Conservation (phyloP, 805 yeast genomes). For the Teunomyces tritomae region DNA sequence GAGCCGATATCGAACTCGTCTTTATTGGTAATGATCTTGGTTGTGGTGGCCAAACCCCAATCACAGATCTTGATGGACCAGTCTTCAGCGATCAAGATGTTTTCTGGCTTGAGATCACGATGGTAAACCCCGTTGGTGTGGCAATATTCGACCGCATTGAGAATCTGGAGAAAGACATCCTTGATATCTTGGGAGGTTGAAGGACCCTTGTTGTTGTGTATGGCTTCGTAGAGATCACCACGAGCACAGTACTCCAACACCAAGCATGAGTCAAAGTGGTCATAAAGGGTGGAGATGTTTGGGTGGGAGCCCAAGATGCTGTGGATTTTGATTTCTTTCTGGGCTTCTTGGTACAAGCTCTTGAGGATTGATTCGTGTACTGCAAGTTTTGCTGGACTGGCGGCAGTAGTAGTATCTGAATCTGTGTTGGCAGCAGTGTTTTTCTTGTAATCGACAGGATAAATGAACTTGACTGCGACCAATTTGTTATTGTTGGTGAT, state of each 20-base stretch:
- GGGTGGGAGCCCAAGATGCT: slow-evolving; percentile 53
- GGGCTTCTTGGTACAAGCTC: slow-evolving; percentile 51
- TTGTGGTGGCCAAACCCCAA: slow-evolving; percentile 58
- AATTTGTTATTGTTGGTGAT: slow-evolving; percentile 41
- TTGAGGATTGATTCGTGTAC: slow-evolving; percentile 22
- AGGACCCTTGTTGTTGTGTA: slow-evolving; percentile 64
- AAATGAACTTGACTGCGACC: slow-evolving; percentile 85
- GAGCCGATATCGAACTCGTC: slow-evolving; percentile 76
- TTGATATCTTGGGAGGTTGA: slow-evolving; percentile 52
- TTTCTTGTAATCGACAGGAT: slow-evolving; percentile 48
- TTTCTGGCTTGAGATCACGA: slow-evolving; percentile 29
- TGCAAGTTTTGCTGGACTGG: slow-evolving; percentile 36
- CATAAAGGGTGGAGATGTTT: slow-evolving; percentile 46
- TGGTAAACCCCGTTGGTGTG: slow-evolving; percentile 39
- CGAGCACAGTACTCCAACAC: slow-evolving; percentile 79
- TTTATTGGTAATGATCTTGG: slow-evolving; percentile 52
- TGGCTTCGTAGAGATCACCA: slow-evolving; percentile 84
- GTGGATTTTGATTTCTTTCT: slow-evolving; percentile 66
- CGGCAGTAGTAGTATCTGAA: slow-evolving; percentile 3
- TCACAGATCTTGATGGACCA: slow-evolving; percentile 59
- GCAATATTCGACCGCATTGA: slow-evolving; percentile 50
- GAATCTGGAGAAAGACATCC: slow-evolving; percentile 51
- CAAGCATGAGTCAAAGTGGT: slow-evolving; percentile 51
- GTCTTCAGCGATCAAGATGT: slow-evolving; percentile 32
- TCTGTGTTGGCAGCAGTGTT: slow-evolving; percentile 14